Evolutionary conservation across 495 filamentous ascomycete species (phyloP).

Genomic region (Hypoxylon perforatum): DNA sequence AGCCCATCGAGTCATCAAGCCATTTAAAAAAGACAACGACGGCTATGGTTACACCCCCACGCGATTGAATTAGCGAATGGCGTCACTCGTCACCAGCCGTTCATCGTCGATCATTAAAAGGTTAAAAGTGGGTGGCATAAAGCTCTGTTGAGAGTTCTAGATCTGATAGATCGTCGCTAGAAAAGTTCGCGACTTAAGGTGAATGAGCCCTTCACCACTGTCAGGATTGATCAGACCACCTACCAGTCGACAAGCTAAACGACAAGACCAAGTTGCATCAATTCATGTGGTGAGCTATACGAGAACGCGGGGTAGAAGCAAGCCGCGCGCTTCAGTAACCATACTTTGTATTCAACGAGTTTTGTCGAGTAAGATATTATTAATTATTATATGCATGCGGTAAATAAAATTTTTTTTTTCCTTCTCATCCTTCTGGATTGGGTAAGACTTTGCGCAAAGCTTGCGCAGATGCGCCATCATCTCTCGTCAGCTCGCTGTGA

Average conservation of each 20-base stretch:
- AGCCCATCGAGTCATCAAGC: conserved; percentile 6
- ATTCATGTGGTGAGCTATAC: not conserved
- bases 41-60: conserved; percentile 18
- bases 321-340: not conserved
- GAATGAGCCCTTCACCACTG: not conserved
- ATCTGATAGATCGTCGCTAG: conserved; percentile 7
- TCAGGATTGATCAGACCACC: not conserved
- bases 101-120: conserved; percentile 24
- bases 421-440: conserved; percentile 17
- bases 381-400: conserved; percentile 22
- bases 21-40: conserved; percentile 5
- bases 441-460: conserved; percentile 37
- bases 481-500: conserved; percentile 40
- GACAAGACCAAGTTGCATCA: not conserved
- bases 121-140: not conserved
- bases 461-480: no score
- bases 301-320: not conserved
- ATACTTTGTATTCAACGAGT: not conserved
- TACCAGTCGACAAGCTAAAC: not conserved
- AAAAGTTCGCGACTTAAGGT: not conserved
- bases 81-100: conserved; percentile 25
- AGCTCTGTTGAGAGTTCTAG: conserved; percentile 6
- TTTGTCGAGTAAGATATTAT: not conserved
- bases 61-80: conserved; percentile 31
- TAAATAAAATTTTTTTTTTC: not conserved